phyloP scores from a whole-genome alignment of 495 filamentous ascomycete genomes.

The Daldinia caldariorum region DNA sequence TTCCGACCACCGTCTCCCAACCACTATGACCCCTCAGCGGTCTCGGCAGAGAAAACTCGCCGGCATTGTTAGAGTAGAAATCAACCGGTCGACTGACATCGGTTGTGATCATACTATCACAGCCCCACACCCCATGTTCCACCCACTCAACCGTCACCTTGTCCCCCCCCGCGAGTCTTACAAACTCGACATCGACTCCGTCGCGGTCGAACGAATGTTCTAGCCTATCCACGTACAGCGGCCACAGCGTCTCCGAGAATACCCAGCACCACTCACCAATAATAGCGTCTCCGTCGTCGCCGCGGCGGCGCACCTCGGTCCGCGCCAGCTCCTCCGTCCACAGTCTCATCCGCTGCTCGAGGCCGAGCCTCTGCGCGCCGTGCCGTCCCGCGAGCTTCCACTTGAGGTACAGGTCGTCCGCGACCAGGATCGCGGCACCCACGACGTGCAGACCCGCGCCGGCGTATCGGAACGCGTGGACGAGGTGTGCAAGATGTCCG shows the following conservation, averaged over 20 bases:
- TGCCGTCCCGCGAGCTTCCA: slow-evolving; percentile 5
- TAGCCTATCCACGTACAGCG: neutral
- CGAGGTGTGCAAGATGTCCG: slow-evolving; percentile 34
- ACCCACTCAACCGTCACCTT: slow-evolving; percentile 3
- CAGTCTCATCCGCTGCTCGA: slow-evolving; percentile 9
- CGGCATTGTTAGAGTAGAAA: slow-evolving; percentile 7
- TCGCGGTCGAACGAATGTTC: neutral
- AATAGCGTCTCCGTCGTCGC: neutral
- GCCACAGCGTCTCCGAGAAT: slow-evolving; percentile 18
- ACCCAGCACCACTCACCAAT: slow-evolving; percentile 21
- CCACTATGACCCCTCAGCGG: slow-evolving; percentile 3
- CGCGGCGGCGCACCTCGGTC: neutral
- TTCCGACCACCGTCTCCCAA: slow-evolving; percentile 13
- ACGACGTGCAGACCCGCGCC: slow-evolving; percentile 21
- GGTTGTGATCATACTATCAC: slow-evolving; percentile 13
- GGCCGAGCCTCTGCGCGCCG: neutral
- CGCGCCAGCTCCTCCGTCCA: slow-evolving; percentile 16
- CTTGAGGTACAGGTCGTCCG: slow-evolving; percentile 11
- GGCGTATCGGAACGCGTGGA: slow-evolving; percentile 23
- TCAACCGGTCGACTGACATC: slow-evolving; percentile 24
- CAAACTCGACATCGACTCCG: slow-evolving; percentile 26
- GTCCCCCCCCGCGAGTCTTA: slow-evolving; percentile 31
- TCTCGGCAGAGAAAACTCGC: neutral
- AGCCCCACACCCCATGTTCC: slow-evolving; percentile 27
- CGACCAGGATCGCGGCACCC: slow-evolving; percentile 27